Base-by-base conservation (phyloP, 2,329 filamentous ascomycete species). In the Fusarium longipes region DNA sequence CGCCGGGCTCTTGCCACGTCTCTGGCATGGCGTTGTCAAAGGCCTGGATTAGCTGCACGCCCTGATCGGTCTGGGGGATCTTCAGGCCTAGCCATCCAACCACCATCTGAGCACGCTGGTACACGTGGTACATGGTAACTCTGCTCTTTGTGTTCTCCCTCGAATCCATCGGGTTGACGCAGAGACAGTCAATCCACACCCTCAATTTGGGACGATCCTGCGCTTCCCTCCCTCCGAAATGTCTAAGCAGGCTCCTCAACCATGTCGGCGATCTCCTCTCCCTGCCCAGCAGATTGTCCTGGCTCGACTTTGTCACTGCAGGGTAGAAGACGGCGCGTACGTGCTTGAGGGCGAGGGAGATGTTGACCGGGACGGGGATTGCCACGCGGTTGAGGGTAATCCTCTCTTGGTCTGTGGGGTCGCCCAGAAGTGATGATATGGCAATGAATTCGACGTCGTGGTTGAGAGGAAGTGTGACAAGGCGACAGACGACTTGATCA, bases 41-140 rank as follows among this genome's bases (percentile, higher is more conserved):
- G 25, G 68, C 65, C 14, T 65, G 69, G 25, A 78, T 70, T 8
- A 68, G 63, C 7, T 63, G 57, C 30, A 76, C 69, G 14, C 68
- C 75, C 6, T 65, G 44, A 29, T 75, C 73, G 2, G 76, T 75
- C 18, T 73, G 69, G 25, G 70, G 69, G 40, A 56, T 59, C 66
- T 76, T 77, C 22, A 69, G 61, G 25, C 76, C 76, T 30, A 77
- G 49, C 76, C 76, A 77, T 24, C 76, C 76, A 14, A 77, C 73
- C 24, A 78, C 76, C 44, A 76, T 71, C 52, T 74, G 70, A n/a
- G 74, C 75, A 30, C 67, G 63, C 29, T 71, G 71, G 43, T 76
- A 77, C 33, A 76, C 69, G 36, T 67, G 67, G 33, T 68, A 64
- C 75, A 77, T 74, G 54, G 73, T 72, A 25, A 70, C 48, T 36